Percentiles rank a stretch among this genome's conserved stretches.
phyloP scores from a whole-genome alignment of 202 grass and related monocot genomes.

The Carex sylvatica region DNA sequence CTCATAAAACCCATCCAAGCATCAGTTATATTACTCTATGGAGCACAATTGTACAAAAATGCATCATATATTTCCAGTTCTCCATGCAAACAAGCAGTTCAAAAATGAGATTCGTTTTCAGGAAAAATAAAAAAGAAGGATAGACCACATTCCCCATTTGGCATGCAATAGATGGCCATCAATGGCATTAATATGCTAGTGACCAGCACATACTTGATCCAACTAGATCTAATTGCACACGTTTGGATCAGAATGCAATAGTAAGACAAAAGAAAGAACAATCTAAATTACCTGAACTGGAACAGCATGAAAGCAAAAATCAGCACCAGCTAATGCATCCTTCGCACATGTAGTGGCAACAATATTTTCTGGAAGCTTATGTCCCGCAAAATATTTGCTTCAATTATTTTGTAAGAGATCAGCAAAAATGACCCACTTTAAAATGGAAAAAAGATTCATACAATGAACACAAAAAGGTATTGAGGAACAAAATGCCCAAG shows the following conservation, averaged over 20 bases:
- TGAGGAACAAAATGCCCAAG: not conserved
- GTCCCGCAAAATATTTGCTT: constrained; percentile 78
- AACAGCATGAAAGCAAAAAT: constrained; percentile 95
- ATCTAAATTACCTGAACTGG: constrained; percentile 52
- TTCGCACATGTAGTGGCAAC: constrained; percentile 63
- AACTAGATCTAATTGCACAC: not conserved
- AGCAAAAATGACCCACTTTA: not conserved
- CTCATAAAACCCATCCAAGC: not conserved
- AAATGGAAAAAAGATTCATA: not conserved
- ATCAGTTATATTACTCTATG: not conserved
- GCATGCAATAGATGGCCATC: not conserved
- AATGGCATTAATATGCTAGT: not conserved
- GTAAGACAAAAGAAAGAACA: not conserved
- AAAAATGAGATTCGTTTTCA: not conserved
- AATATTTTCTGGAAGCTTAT: constrained; percentile 83
- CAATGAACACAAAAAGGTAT: not conserved
- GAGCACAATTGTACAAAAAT: not conserved
- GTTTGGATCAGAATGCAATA: not conserved
- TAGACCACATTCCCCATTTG: not conserved
- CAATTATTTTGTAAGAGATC: constrained; percentile 9
- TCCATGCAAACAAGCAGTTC: not conserved
- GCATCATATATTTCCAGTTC: not conserved
- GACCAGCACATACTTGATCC: not conserved
- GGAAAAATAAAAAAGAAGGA: not conserved
- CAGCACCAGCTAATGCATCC: constrained; percentile 78